A percentile compares a stretch with the other conserved stretches of the same genome.
Conservation (phyloP, 495 filamentous ascomycete species). For the Penicillium alfredii region DNA sequence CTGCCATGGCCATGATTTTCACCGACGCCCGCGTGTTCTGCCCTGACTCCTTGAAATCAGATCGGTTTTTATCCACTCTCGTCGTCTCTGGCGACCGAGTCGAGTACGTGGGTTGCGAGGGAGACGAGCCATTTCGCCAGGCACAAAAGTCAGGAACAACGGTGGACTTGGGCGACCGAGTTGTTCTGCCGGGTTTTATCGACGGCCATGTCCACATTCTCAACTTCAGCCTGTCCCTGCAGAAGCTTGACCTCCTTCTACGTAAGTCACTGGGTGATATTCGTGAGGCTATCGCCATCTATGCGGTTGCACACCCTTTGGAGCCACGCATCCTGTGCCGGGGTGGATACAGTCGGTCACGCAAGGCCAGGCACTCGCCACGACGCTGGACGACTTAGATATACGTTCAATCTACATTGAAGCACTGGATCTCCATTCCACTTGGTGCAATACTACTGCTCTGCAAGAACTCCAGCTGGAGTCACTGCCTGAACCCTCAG, state of each 20-base stretch:
- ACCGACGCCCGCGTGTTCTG: conserved; percentile 30
- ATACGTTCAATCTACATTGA: conserved; percentile 55
- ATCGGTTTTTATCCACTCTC: conserved; percentile 19
- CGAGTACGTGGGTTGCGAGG: conserved; percentile 33
- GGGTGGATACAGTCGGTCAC: conserved; percentile 60
- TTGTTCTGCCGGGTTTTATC: conserved; percentile 54
- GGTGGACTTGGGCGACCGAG: conserved; percentile 38
- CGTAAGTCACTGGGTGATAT: conserved; percentile 51
- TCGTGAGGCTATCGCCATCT: conserved; percentile 37
- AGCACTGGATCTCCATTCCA: conserved; percentile 55
- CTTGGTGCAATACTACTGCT: conserved; percentile 55
- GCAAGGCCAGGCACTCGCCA: conserved; percentile 40
- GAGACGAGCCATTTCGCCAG: conserved; percentile 12
- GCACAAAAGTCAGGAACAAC: conserved; percentile 19
- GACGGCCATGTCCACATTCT: conserved; percentile 61
- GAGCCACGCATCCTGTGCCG: conserved; percentile 48
- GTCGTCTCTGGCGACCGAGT: conserved; percentile 29
- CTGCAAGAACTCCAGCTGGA: conserved; percentile 46
- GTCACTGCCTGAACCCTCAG: conserved; percentile 44
- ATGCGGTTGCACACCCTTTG: conserved; percentile 40
- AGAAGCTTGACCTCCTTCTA: conserved; percentile 46
- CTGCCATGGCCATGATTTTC: conserved; percentile 29
- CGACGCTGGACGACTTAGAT: conserved; percentile 46
- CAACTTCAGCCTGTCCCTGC: conserved; percentile 51
- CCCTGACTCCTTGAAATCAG: not conserved